A percentile compares a stretch with the other conserved stretches of the same genome.
These are phyloP conservation scores for Vaccinium vitisidaea DNA, from an alignment of 148 eudicot genomes.

Conservation along the genomic window DNA sequence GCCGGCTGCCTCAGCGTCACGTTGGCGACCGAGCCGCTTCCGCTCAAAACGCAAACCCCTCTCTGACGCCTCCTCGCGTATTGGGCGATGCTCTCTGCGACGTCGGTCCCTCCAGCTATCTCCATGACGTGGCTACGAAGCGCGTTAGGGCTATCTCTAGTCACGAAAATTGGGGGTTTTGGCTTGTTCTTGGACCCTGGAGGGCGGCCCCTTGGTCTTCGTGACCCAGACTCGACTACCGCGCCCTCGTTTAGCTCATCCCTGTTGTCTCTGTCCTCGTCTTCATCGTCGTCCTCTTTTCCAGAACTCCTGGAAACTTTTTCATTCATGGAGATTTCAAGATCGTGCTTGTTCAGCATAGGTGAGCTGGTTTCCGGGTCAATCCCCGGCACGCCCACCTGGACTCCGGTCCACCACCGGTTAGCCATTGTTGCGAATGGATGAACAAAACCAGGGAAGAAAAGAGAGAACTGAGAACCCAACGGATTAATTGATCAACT, in stretches of 20 bases:
- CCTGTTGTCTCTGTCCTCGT: conserved; percentile 27
- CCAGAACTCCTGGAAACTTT: not conserved
- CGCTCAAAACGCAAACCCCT: conserved; percentile 38
- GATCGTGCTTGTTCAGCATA: conserved; percentile 17
- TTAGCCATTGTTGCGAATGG: conserved; percentile 38
- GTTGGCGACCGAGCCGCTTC: conserved; percentile 30
- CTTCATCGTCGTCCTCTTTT: conserved; percentile 19
- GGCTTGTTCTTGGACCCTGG: conserved; percentile 45
- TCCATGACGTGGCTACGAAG: conserved; percentile 38
- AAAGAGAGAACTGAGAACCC: conserved; percentile 5
- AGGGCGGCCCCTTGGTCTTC: conserved; percentile 38
- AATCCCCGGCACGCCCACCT: conserved; percentile 32
- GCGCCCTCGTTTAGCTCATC: conserved; percentile 39
- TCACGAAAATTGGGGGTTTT: conserved; percentile 35
- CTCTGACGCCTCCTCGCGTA: conserved; percentile 30
- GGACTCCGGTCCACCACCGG: conserved; percentile 57
- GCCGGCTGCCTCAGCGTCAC: conserved; percentile 38
- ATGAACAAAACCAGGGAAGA: not conserved
- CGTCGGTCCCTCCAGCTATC: conserved; percentile 29
- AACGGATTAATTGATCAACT: too few species aligned
- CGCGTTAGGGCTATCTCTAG: conserved; percentile 35
- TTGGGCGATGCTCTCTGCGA: conserved; percentile 26
- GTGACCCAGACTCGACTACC: conserved; percentile 33
- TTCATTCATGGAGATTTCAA: conserved; percentile 17
- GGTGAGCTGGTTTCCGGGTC: conserved; percentile 20